Base-by-base conservation (phyloP, 441 rosid species). In the Corymbia calophylla region DNA sequence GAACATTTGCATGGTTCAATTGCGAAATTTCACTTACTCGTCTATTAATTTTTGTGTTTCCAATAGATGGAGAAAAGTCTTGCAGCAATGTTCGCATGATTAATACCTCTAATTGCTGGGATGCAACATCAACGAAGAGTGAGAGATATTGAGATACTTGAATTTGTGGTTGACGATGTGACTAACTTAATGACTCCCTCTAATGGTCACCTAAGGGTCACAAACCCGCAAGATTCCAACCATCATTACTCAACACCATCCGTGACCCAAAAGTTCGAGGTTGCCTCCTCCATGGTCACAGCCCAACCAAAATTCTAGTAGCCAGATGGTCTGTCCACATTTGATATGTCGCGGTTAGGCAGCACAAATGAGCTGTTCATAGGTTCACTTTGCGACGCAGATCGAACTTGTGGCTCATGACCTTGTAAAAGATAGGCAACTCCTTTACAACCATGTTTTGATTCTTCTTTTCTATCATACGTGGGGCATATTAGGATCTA, bases 321-420 rank as follows among this genome's bases (percentile, higher is more conserved):
- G 81, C 47, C 81, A 35, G 5, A 70, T 35, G 48, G 13, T 12
- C 48, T 9, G 5, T 70, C 48, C 49, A 35, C 16, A 9, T 27
- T 35, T 10, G 29, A 35, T 35, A 10, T 13, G 15, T 23, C 1
- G 8, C 11, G 13, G 8, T 70, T 70, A 70, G 82, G 29, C 82
- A 35, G 6, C 31, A 10, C 3, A 6, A 32, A 0, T 3, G 19
- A 64, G 35, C 10, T 35, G 4, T 64, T 64, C 18, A 7, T 0
- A n/a, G 17, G 31, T 64, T 64, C 35, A 7, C 19, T 64, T 64
- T 2, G 32, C 0, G 9, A n/a, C 5, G 4, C 8, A 2, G 9
- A 66, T 35, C 23, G 4, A 35, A 10, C 23, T 70, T 6, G 27
- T 70, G 48, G 44, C 47, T 18, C 7, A 4, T 19, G 47, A 35